A percentile compares a stretch with the other conserved stretches of the same genome.
phyloP scores from a whole-genome alignment of 345 rosid genomes.

The Crucihimalaya himalaica region DNA sequence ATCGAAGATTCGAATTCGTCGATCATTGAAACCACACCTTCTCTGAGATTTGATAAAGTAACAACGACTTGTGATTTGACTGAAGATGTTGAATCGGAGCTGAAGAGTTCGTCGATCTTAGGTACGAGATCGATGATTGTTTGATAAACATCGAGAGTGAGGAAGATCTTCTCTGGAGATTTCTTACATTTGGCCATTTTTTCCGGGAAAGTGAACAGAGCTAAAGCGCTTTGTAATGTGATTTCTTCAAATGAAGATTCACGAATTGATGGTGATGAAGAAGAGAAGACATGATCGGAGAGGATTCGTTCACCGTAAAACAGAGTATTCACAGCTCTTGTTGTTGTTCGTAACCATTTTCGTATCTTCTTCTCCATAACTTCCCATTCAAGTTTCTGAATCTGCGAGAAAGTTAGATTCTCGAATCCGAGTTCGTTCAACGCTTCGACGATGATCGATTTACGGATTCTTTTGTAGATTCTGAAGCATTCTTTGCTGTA shows the following conservation, averaged over 20 bases:
- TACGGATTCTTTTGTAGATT: conserved; percentile 55
- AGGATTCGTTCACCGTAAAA: conserved; percentile 63
- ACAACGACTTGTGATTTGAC: conserved; percentile 45
- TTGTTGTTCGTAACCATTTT: conserved; percentile 48
- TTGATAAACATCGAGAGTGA: conserved; percentile 65
- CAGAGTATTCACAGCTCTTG: conserved; percentile 48
- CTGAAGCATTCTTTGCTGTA: conserved; percentile 64
- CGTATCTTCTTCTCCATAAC: conserved; percentile 53
- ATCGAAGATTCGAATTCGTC: conserved; percentile 64
- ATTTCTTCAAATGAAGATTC: conserved; percentile 60
- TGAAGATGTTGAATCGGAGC: conserved; percentile 45
- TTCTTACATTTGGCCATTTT: conserved; percentile 53
- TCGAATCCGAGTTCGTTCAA: conserved; percentile 57
- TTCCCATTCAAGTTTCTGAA: conserved; percentile 64
- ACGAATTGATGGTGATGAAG: conserved; percentile 42
- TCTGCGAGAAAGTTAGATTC: conserved; percentile 40
- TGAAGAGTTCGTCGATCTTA: conserved; percentile 56
- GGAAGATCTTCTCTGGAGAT: conserved; percentile 74
- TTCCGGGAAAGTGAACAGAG: conserved; percentile 62
- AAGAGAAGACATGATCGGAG: conserved; percentile 63
- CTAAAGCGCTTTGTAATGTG: conserved; percentile 48
- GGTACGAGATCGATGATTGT: conserved; percentile 51
- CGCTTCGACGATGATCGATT: conserved; percentile 57
- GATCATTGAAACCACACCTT: conserved; percentile 49
- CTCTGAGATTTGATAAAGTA: conserved; percentile 52